Conservation (phyloP, 208 protist genomes). For the Phytomonas sp. region DNA sequence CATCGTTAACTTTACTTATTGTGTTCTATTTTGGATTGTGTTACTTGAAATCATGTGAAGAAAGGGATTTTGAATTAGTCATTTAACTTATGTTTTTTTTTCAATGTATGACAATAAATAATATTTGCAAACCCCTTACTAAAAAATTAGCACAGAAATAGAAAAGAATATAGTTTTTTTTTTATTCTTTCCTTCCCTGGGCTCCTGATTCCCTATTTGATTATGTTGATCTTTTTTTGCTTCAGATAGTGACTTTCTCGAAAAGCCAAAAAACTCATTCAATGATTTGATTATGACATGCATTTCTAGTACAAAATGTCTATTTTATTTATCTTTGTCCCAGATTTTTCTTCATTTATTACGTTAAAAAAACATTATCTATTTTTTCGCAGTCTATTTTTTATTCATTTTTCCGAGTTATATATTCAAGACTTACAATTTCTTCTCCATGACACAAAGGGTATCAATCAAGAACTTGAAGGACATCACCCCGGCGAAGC, state of each 20-base stretch:
- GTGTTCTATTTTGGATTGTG: not conserved
- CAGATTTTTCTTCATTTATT: not conserved
- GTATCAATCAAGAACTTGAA: slow-evolving; percentile 18
- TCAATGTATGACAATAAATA: not conserved
- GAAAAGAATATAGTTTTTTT: not conserved
- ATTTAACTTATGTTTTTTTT: not conserved
- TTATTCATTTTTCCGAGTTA: not conserved
- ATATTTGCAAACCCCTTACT: not conserved
- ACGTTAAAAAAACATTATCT: not conserved
- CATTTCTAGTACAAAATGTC: slow-evolving; percentile 1
- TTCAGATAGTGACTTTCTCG: not conserved
- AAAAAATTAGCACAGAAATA: not conserved
- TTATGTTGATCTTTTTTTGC: not conserved
- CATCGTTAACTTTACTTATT: not conserved
- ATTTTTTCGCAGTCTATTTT: not conserved
- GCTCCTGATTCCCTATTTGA: not conserved
- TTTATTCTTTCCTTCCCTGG: not conserved
- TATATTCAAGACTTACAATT: not conserved
- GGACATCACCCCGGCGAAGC: slow-evolving; percentile 43
- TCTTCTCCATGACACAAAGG: slow-evolving; percentile 15
- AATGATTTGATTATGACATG: not conserved
- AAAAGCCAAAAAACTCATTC: not conserved
- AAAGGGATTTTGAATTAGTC: not conserved
- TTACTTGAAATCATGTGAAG: not conserved
- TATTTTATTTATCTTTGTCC: not conserved